Base-by-base conservation (phyloP, 2,329 filamentous ascomycete genomes). In the Neopestalotiopsis sp. region DNA sequence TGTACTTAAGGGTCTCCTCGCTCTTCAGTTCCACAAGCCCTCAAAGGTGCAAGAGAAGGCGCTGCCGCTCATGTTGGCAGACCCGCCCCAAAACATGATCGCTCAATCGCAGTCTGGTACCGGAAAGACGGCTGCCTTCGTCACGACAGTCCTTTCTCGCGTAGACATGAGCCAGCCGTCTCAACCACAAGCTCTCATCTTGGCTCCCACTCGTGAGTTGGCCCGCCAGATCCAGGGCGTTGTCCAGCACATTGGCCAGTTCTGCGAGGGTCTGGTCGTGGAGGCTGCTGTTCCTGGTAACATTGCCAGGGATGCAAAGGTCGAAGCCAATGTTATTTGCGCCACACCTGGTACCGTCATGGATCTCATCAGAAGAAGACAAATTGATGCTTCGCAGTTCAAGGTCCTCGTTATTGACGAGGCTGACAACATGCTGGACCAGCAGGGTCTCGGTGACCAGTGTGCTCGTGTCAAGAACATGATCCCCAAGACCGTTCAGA, bases 81-180 rank as follows among this genome's bases (percentile, higher is more conserved):
- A 97, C 77, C 95, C 96, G n/a, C 92, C 95, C 0, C 87, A 88
- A 72, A 98, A 98, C 82, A 92, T 99, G 88, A 95, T 99, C 77
- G 96, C 95, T 3, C 96, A 99, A 82, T 99, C 96, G n/a, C 96
- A 99, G 81, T 99, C 96, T 2, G 96, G 96, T 75, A 99, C 96
- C 24, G 96, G 96, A 77, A 99, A 99, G 86, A 99, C 96, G 0
- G 96, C 95, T 24, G 96, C 96, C 28, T 99, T 99, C 80, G 93
- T 96, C 60, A 91, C 97, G 71, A 97, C 97, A 70, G 92, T 97
- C 70, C 88, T 99, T 56, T 93, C 93, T 69, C 94, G 96, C 71
- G 83, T 98, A 77, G 94, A 99, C 77, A 88, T 95, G 69, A 84
- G 78, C 65, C 86, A 88, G 72, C 86, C 90, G 24, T 83, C 89